These are phyloP conservation scores for Pestalotiopsis sp. DNA, from an alignment of 2,329 filamentous ascomycete species.

Conservation along the genomic window DNA sequence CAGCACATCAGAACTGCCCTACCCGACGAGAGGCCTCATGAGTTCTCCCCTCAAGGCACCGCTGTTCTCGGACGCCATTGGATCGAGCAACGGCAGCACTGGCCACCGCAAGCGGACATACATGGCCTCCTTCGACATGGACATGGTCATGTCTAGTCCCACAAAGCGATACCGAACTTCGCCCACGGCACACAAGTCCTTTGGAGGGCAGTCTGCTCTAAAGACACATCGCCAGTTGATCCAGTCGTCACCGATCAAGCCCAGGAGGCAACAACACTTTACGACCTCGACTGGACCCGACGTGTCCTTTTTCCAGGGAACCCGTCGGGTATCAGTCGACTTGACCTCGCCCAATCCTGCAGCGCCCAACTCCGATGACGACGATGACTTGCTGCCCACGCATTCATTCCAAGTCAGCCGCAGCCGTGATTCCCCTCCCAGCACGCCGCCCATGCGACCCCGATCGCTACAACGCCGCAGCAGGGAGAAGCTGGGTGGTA, in stretches of 20 bases:
- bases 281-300: conserved; percentile 69
- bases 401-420: conserved; percentile 70
- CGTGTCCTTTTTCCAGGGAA: conserved; percentile 76
- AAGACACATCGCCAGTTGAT: conserved; percentile 75
- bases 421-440: conserved; percentile 77
- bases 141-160: conserved; percentile 49
- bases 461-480: conserved; percentile 46
- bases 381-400: conserved; percentile 76
- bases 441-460: conserved; percentile 72
- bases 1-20: conserved; percentile 75
- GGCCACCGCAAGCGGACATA: conserved; percentile 67
- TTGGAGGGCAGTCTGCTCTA: conserved; percentile 66
- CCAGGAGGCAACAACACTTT: conserved; percentile 72
- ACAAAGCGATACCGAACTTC: conserved; percentile 72
- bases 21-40: conserved; percentile 68
- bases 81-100: conserved; percentile 67
- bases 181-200: conserved; percentile 60
- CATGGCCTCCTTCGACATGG: conserved; percentile 56
- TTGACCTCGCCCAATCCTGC: conserved; percentile 61
- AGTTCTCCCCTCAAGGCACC: conserved; percentile 83
- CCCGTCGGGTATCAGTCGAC: conserved; percentile 66
- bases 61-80: conserved; percentile 81
- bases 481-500: conserved; percentile 49
- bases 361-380: conserved; percentile 67
- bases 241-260: conserved; percentile 84